Conservation (phyloP, 139 green algal species). For the Coelastrella sp. region DNA sequence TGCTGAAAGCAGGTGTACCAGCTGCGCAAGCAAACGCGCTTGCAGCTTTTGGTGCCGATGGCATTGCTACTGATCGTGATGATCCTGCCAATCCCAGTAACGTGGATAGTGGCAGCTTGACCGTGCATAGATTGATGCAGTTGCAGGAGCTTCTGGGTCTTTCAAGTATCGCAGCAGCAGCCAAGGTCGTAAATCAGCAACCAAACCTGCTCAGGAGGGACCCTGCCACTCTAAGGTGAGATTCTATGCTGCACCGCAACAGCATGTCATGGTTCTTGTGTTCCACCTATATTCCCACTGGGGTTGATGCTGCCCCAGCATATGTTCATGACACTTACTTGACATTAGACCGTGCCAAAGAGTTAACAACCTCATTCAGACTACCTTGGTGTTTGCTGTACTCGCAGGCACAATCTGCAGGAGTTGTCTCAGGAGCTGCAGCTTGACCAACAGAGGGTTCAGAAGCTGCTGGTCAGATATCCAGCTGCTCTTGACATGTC, state of each 20-base stretch:
- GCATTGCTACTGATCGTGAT: no score
- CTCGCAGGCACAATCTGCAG: background rate
- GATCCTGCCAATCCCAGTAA: background rate
- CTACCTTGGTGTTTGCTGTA: background rate
- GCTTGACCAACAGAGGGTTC: background rate
- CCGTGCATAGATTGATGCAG: background rate
- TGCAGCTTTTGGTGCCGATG: no score
- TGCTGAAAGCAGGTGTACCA: background rate
- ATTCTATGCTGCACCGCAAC: background rate
- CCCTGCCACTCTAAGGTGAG: slow-evolving; percentile 12
- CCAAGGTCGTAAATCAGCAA: slow-evolving; percentile 1
- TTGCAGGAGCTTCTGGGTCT: slow-evolving; percentile 30
- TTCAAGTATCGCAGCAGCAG: slow-evolving; percentile 5
- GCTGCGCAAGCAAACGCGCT: background rate
- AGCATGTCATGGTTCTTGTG: background rate
- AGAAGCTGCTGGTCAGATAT: background rate
- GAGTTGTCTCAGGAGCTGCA: background rate
- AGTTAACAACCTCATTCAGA: background rate
- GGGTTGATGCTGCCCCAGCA: no score
- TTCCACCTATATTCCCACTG: no score
- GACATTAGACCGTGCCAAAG: no score
- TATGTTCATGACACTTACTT: no score
- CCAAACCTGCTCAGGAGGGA: slow-evolving; percentile 9
- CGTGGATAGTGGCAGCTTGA: no score
- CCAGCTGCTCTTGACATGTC: slow-evolving; percentile 22